Percentiles rank a stretch among this genome's conserved stretches.
Evolutionary conservation across 805 yeast genomes (phyloP).

Genomic region (Isabelozyma pseudorhagii): DNA sequence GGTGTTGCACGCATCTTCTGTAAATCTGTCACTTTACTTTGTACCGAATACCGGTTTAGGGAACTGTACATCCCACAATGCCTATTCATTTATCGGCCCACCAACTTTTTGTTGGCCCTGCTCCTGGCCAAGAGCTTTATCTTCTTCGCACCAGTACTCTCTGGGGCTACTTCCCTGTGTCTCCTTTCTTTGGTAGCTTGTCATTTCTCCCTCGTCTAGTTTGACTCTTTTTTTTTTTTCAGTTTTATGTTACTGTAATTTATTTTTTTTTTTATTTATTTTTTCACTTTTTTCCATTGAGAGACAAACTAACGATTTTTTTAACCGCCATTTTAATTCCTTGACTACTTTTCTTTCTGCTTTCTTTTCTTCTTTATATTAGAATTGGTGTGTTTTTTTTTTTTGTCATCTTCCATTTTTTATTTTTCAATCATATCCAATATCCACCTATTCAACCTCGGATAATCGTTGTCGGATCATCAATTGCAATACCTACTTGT

Average conservation of each 20-base stretch:
- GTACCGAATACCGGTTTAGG: not conserved
- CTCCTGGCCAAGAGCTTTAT: too few relatives aligned
- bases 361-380: slow-evolving; percentile 42
- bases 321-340: slow-evolving; percentile 1
- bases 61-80: not conserved
- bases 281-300: not conserved
- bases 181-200: too few relatives aligned
- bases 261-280: too few relatives aligned
- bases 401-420: too few relatives aligned
- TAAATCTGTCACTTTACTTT: not conserved
- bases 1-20: not conserved
- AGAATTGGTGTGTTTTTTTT: slow-evolving; percentile 27
- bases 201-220: too few relatives aligned
- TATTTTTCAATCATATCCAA: not conserved
- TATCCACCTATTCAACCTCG: not conserved
- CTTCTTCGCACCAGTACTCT: too few relatives aligned
- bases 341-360: slow-evolving; percentile 18
- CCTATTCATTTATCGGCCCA: not conserved
- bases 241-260: not conserved
- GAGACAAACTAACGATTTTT: not conserved
- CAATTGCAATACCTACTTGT: not conserved
- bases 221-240: too few relatives aligned
- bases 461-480: not conserved
- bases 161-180: too few relatives aligned
- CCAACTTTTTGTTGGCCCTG: too few relatives aligned